A percentile compares a stretch with the other conserved stretches of the same genome.
Evolutionary conservation across 768 basidiomycete species (phyloP).

Genomic region (Hysterangium stoloniferum): DNA sequence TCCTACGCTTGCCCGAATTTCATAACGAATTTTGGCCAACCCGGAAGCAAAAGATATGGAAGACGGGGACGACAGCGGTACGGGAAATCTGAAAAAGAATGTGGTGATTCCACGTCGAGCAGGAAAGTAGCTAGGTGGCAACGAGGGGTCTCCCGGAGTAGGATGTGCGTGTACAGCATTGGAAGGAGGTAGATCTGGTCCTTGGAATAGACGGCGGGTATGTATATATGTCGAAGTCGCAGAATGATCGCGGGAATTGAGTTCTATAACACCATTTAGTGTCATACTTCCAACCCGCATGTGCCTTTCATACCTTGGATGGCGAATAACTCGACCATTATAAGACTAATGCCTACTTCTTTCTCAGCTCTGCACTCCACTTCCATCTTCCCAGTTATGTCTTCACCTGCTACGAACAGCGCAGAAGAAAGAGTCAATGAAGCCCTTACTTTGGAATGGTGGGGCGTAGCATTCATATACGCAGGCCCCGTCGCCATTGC

Average conservation of each 20-base stretch:
- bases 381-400: slow-evolving; percentile 69
- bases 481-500: slow-evolving; percentile 29
- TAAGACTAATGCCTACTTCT: slow-evolving; percentile 58
- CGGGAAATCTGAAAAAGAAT: slow-evolving; percentile 71
- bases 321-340: slow-evolving; percentile 73
- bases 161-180: slow-evolving; percentile 71
- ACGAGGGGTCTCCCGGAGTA: slow-evolving; percentile 44
- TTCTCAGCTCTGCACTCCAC: slow-evolving; percentile 70
- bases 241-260: slow-evolving; percentile 71
- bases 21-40: slow-evolving; percentile 62
- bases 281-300: background rate
- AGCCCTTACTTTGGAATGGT: slow-evolving; percentile 74
- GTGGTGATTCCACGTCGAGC: slow-evolving; percentile 72
- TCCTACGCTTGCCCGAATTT: slow-evolving; percentile 62
- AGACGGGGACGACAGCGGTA: slow-evolving; percentile 60
- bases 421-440: slow-evolving; percentile 51
- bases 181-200: slow-evolving; percentile 73
- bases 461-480: slow-evolving; percentile 77
- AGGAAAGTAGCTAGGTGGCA: slow-evolving; percentile 60
- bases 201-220: slow-evolving; percentile 66
- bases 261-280: slow-evolving; percentile 43
- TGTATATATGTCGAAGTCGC: slow-evolving; percentile 75
- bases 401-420: slow-evolving; percentile 56
- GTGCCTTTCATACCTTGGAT: slow-evolving; percentile 46
- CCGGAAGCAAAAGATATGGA: slow-evolving; percentile 65